phyloP scores from a whole-genome alignment of 768 basidiomycete species.

The Cystobasidium tubakii region DNA sequence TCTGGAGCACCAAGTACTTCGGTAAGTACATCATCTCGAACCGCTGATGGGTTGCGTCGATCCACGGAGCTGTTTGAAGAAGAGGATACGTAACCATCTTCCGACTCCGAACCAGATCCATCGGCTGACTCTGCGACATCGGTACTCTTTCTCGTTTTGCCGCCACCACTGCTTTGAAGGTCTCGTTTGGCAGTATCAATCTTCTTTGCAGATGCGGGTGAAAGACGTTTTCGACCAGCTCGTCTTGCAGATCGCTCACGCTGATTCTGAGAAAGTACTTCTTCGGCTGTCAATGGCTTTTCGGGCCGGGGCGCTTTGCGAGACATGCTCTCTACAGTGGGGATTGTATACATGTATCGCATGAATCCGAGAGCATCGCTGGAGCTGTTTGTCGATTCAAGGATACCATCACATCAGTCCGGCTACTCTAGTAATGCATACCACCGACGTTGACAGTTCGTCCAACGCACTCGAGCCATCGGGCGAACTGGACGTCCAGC shows the following conservation, averaged over 20 bases:
- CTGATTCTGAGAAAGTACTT: slow-evolving; percentile 20
- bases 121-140: background rate
- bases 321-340: slow-evolving; percentile 13
- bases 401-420: background rate
- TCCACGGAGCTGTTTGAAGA: background rate
- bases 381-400: background rate
- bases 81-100: slow-evolving; percentile 2
- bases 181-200: background rate
- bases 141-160: background rate
- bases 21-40: background rate
- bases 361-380: slow-evolving; percentile 15
- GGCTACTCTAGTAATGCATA: too few species aligned
- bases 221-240: background rate
- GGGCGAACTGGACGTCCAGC: background rate
- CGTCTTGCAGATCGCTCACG: background rate
- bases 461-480: slow-evolving; percentile 26
- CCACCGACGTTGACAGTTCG: background rate
- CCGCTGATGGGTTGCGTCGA: background rate
- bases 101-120: background rate
- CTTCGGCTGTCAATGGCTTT: background rate
- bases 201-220: background rate
- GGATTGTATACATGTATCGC: slow-evolving; percentile 18
- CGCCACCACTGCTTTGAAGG: background rate
- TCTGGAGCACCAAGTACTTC: background rate
- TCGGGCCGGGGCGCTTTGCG: background rate